Base-by-base conservation (phyloP, 1,139 yeast genomes). In the Yamadazyma diospyri region DNA sequence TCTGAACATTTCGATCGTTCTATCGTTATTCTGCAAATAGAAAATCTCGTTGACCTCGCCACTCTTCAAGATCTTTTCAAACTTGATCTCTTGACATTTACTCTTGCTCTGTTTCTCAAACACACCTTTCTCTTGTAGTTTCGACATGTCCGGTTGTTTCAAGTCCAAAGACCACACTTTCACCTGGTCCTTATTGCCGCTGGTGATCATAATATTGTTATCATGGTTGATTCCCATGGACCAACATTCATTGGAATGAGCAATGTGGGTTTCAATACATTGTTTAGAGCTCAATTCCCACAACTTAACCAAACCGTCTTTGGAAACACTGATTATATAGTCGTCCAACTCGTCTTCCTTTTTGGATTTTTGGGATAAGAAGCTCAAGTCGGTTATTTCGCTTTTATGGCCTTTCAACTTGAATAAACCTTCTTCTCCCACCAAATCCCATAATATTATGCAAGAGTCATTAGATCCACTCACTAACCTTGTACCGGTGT, bases 221-320 rank as follows among this genome's bases (percentile, higher is more conserved):
- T 53, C 53, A 3, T 41, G 35, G 37, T 61, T 60, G 19, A 79
- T 55, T 1, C 78, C 85, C 54, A 87, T 57, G 3, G 86, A 64
- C 97, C 97, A 89, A 61, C 96, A 86, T 57, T 92, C 97, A 42
- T 88, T 88, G 11, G 86, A 73, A 53, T 88, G 96, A 1, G 97
- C 96, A 41, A 89, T 78, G 55, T 88, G 97, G 0, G 97, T 88
- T 56, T 92, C 99, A 11, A 88, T 68, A 60, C 97, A 87, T 54
- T 87, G 95, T 53, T 85, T 89, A 9, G 94, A 67, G 50, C 79
- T 81, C 44, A 92, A 62, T 53, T 92, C 97, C 99, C 99, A 92
- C 27, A 92, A 60, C 54, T 92, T 92, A 45, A 92, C 69, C 35
- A 88, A 65, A 1, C 98, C 97, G 55, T 92, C 98, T 52, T 88